phyloP scores from a whole-genome alignment of 106 monocot species.

The Acorus gramineus region DNA sequence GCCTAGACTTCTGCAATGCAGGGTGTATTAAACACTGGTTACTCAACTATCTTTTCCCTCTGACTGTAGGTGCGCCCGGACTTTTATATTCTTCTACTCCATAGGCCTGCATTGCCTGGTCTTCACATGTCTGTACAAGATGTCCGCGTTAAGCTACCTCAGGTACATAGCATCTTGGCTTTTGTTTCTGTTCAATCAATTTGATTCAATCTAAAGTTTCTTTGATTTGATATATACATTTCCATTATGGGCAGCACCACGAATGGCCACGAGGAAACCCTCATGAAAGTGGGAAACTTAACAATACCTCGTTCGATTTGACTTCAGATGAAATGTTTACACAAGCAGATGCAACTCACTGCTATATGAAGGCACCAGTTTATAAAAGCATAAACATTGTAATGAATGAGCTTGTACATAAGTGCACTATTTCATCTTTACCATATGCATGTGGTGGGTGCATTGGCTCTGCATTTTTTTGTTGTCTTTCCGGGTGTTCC shows the following conservation, averaged over 20 bases:
- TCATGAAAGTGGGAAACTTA: conserved; percentile 30
- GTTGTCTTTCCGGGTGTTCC: too few species aligned
- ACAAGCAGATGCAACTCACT: too few species aligned
- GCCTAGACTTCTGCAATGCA: too few species aligned
- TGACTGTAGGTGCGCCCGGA: conserved; percentile 66
- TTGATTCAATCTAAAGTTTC: neutral
- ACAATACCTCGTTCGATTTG: conserved; percentile 15
- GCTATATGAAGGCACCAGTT: too few species aligned
- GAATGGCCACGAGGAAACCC: conserved; percentile 19
- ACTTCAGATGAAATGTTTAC: too few species aligned
- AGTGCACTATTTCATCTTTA: too few species aligned
- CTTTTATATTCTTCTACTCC: conserved; percentile 93
- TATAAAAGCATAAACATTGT: too few species aligned
- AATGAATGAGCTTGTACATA: too few species aligned
- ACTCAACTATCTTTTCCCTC: neutral
- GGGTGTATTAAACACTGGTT: too few species aligned
- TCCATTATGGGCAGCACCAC: conserved; percentile 18
- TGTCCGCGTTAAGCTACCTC: conserved; percentile 84
- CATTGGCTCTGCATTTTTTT: too few species aligned
- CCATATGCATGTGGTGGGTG: too few species aligned
- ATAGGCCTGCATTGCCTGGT: conserved; percentile 96
- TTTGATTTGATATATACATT: neutral
- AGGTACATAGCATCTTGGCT: conserved; percentile 24
- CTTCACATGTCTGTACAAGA: conserved; percentile 88
- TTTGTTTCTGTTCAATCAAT: too few species aligned